phyloP scores from a whole-genome alignment of 2,329 filamentous ascomycete species.

The Penicillium sp. region DNA sequence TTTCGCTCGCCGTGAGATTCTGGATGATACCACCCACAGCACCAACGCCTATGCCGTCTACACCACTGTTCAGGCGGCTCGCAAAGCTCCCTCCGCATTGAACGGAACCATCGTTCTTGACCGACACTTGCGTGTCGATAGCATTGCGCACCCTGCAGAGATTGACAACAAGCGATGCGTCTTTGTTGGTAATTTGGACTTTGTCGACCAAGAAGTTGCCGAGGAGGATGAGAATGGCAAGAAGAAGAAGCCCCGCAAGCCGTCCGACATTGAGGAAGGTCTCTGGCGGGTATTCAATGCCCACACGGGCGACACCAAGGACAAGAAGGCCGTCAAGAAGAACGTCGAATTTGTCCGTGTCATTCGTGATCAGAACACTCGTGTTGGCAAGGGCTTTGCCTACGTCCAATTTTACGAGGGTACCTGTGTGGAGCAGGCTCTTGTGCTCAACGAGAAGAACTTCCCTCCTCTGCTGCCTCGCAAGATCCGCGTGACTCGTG shows the following conservation, averaged over 20 bases:
- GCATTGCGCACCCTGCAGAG: slow-evolving; percentile 81
- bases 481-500: slow-evolving; percentile 80
- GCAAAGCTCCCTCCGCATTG: slow-evolving; percentile 73
- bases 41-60: slow-evolving; percentile 96
- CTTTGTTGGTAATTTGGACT: slow-evolving; percentile 94
- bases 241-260: slow-evolving; percentile 73
- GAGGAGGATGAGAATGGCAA: slow-evolving; percentile 64
- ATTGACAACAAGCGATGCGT: slow-evolving; percentile 87
- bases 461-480: slow-evolving; percentile 94
- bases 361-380: slow-evolving; percentile 82
- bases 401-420: slow-evolving; percentile 95
- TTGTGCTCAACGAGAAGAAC: slow-evolving; percentile 86
- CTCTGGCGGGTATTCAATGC: slow-evolving; percentile 51
- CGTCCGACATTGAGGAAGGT: slow-evolving; percentile 89
- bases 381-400: slow-evolving; percentile 94
- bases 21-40: slow-evolving; percentile 87
- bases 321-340: slow-evolving; percentile 60
- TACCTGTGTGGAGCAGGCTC: slow-evolving; percentile 87
- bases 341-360: slow-evolving; percentile 92
- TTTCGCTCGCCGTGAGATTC: slow-evolving; percentile 85
- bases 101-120: slow-evolving; percentile 85
- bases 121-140: slow-evolving; percentile 88
- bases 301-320: slow-evolving; percentile 36
- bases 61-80: slow-evolving; percentile 72
- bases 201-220: slow-evolving; percentile 87